A percentile compares a stretch with the other conserved stretches of the same genome.
Conservation (phyloP, 2,329 filamentous ascomycete genomes). For the Trichoderma guizhouense region DNA sequence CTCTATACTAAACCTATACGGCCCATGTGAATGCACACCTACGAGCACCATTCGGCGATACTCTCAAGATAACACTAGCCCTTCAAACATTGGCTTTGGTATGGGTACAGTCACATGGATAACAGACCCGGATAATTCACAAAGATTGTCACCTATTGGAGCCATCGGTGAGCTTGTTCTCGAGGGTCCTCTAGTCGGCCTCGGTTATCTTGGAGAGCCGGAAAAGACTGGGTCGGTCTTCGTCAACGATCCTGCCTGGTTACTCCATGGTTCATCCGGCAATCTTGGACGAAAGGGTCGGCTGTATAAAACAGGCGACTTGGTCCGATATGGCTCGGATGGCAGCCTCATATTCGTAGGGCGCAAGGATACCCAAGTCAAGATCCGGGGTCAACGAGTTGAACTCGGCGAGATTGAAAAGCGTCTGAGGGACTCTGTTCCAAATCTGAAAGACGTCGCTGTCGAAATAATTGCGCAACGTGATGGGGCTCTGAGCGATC, state of each 20-base stretch:
- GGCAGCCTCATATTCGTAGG: not conserved
- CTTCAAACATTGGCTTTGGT: not conserved
- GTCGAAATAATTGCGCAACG: not conserved
- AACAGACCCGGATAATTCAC: not conserved
- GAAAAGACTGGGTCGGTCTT: not conserved
- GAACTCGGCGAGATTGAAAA: constrained; percentile 35
- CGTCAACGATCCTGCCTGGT: not conserved
- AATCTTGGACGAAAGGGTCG: not conserved
- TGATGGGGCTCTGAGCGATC: not conserved
- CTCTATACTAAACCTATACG: not conserved
- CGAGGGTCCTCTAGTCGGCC: not conserved
- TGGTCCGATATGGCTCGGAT: not conserved
- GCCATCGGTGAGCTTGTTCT: not conserved
- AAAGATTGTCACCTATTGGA: not conserved
- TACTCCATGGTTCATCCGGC: not conserved
- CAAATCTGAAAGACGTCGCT: not conserved
- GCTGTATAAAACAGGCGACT: not conserved
- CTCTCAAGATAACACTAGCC: not conserved
- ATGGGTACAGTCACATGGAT: not conserved
- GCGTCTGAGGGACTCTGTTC: not conserved
- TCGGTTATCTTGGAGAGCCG: not conserved
- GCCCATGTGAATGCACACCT: not conserved
- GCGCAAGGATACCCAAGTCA: constrained; percentile 22
- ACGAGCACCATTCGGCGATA: not conserved
- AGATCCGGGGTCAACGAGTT: constrained; percentile 49